A percentile compares a stretch with the other conserved stretches of the same genome.
Conservation (phyloP, 192 early-diverging fungal species). For the Gamsiella multidivaricata region DNA sequence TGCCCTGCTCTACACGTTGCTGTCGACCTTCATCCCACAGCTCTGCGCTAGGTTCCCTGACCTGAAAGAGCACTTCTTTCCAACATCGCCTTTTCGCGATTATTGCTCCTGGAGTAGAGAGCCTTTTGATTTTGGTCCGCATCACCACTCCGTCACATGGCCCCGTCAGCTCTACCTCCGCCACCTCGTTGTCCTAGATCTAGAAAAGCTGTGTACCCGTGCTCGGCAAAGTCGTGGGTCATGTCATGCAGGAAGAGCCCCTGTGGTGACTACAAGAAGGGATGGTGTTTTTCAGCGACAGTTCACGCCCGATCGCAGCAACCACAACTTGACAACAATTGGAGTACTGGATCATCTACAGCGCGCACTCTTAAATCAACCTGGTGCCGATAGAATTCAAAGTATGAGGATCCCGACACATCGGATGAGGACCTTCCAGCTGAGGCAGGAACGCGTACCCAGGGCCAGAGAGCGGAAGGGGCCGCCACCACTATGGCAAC, state of each 20-base stretch:
- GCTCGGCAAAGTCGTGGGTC: neutral
- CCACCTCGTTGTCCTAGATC: conserved; percentile 13
- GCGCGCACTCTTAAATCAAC: conserved; percentile 20
- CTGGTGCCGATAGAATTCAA: conserved; percentile 17
- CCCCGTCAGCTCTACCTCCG: conserved; percentile 13
- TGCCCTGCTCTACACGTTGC: neutral
- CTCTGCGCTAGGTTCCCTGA: conserved; percentile 18
- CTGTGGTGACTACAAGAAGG: neutral
- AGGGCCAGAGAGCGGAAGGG: neutral
- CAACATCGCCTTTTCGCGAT: neutral
- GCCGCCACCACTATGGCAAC: no score
- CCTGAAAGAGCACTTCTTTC: neutral
- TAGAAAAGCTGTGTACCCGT: conserved; percentile 22
- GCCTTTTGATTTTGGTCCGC: conserved; percentile 4
- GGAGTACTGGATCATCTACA: conserved; percentile 21
- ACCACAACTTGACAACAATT: neutral
- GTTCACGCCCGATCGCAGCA: neutral
- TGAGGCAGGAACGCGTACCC: conserved; percentile 16
- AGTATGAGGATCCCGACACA: conserved; percentile 29
- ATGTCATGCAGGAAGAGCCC: neutral
- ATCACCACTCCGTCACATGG: conserved; percentile 6
- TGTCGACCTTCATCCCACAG: conserved; percentile 3
- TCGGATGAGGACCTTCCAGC: conserved; percentile 26
- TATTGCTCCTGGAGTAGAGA: no score
- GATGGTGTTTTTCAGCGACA: neutral